Evolutionary conservation across 176 grass and related monocot species (phyloP), one percentile per base, ranked within the genome.

Genomic region (Raddia distichophylla): DNA sequence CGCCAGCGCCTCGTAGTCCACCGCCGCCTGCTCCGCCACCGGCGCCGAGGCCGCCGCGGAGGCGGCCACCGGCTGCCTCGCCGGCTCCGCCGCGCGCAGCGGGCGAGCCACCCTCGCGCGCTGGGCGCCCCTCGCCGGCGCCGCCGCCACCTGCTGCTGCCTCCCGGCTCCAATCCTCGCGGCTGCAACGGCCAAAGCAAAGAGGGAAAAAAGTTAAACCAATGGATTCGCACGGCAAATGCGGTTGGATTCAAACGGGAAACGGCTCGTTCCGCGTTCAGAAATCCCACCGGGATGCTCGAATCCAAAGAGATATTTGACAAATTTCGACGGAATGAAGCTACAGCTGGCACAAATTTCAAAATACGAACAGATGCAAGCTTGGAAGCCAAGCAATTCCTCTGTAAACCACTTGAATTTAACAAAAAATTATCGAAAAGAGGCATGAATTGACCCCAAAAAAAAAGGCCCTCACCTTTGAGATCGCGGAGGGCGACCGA

Each of bases 1-100:
- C 9, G 84, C 90, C 64, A 98, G 70, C 34, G 84, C 83, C 75
- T 91, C 92, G 76, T 89, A 98, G 90, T 98, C 83, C 54, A 83
- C 83, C 19, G 55, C 45, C n/a, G 3, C 67, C 67, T 82, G 84
- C 46, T 86, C 90, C 17, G 64, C 84, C 22, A 66, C 82, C 19
- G 78, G 83, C 3, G 67, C 67, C 14, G 82, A 5, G 3, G 88
- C 83, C 3, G 37, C 83, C 3, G 92, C 88, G 42, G 83, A 60
- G n/a, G 84, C 81, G 6, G 83, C 48, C 55, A 89, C 79, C 66
- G 85, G 83, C 42, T 90, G 77, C 88, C 87, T 93, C 74, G 43
- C 61, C 6, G 80, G 87, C 60, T 94, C 92, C 69, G 81, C 83
- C 64, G 88, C 90, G 84, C 82, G 71, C 10, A 94, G 86, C 40